Percentiles rank a stretch among this genome's conserved stretches.
phyloP scores from a whole-genome alignment of 2,329 filamentous ascomycete species.

The Dothideomycetes sp. region DNA sequence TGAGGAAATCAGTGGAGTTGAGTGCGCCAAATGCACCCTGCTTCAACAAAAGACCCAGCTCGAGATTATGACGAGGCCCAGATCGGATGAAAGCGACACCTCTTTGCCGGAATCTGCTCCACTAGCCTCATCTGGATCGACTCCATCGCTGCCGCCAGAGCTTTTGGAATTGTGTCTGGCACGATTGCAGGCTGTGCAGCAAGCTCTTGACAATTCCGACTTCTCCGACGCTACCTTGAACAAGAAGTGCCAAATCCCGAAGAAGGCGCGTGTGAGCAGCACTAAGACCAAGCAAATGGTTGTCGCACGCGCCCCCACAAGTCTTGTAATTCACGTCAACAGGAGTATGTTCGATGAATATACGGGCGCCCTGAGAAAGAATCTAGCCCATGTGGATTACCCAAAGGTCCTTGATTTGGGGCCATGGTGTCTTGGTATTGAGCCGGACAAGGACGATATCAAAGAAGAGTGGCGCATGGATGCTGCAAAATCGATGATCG shows the following conservation, averaged over 20 bases:
- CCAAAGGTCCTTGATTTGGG: slow-evolving; percentile 64
- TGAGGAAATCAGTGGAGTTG: slow-evolving; percentile 77
- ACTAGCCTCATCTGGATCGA: not conserved
- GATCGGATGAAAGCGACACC: not conserved
- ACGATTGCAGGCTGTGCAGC: slow-evolving; percentile 55
- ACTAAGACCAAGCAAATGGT: slow-evolving; percentile 88
- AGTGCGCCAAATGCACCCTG: slow-evolving; percentile 85
- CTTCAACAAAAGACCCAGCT: slow-evolving; percentile 45
- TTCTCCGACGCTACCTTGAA: slow-evolving; percentile 50
- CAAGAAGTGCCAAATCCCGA: slow-evolving; percentile 33
- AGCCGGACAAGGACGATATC: slow-evolving; percentile 15
- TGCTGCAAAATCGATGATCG: slow-evolving; percentile 62
- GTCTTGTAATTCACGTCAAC: slow-evolving; percentile 79
- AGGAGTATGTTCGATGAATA: slow-evolving; percentile 80
- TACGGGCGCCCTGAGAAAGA: slow-evolving; percentile 73
- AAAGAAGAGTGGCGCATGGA: slow-evolving; percentile 61
- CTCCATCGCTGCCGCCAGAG: slow-evolving; percentile 27
- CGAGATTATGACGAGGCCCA: slow-evolving; percentile 28
- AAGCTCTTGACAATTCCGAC: slow-evolving; percentile 66
- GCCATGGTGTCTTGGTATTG: slow-evolving; percentile 65
- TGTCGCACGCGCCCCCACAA: slow-evolving; percentile 69
- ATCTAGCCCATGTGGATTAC: slow-evolving; percentile 68
- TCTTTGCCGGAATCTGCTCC: not conserved
- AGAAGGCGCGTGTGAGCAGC: slow-evolving; percentile 58
- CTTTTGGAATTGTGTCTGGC: slow-evolving; percentile 31